Evolutionary conservation across 2,329 filamentous ascomycete genomes (phyloP), one percentile per base, ranked within the genome.

Genomic region (Colletotrichum karsti): DNA sequence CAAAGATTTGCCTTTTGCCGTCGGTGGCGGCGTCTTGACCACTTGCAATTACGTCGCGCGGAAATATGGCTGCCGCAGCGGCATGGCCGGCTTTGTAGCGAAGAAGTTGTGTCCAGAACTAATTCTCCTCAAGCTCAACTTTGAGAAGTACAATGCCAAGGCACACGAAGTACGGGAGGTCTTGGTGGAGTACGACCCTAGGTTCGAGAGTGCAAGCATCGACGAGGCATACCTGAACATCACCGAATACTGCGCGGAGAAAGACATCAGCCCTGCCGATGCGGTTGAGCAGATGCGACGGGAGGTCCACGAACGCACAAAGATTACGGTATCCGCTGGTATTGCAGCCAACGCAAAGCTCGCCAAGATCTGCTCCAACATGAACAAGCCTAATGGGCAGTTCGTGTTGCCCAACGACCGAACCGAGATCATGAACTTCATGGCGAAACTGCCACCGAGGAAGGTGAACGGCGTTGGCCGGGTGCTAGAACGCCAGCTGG

Each of bases 211-310:
- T 73, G 94, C 95, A 1, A 97, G 94, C 76, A 95, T 97, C 71
- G 96, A 99, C 73, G 96, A 99, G 78, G 96, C 96, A 1, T 99
- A 98, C 76, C 84, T 99, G 28, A 98, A 99, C 74, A 93, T 99
- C 66, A 98, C 96, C 1, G 84, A 91, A 56, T 98, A 97, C 76
- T 97, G 95, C 75, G 73, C 82, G 10, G 87, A 90, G 35, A 90
- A 95, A 69, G 75, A 87, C 10, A 85, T 95, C 76, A 83, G 80
- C 0, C 91, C 95, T 0, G 90, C 92, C 50, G 91, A 93, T 30
- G 93, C 86, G 0, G 92, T 98, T 12, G 85, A 89, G 48, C 90
- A 95, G 73, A 89, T 98, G 82, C 90, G 96, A 9, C 84, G 85
- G 10, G 90, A 97, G 74, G 89, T 99, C 1, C 85, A 92, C 39